Evolutionary conservation across 73 alveolate genomes (phyloP).

Genomic region (Paramecium tetraurelia): DNA sequence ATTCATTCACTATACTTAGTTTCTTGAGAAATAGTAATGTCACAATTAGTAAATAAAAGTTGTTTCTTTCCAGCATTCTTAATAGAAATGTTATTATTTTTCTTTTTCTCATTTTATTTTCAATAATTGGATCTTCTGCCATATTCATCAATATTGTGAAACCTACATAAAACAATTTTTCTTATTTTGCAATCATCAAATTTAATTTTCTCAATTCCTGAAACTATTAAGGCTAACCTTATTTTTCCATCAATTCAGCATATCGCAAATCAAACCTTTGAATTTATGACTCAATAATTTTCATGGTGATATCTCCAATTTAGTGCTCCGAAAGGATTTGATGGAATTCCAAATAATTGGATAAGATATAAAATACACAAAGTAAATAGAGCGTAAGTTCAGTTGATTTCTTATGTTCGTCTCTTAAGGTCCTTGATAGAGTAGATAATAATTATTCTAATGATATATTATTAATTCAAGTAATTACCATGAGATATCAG

Average conservation of each 20-base stretch:
- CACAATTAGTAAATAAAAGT: slow-evolving; percentile 86
- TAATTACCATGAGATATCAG: neutral
- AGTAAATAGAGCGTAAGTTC: slow-evolving; percentile 91
- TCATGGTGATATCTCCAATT: slow-evolving; percentile 93
- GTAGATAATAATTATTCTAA: slow-evolving; percentile 35
- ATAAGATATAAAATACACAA: slow-evolving; percentile 89
- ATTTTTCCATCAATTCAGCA: slow-evolving; percentile 70
- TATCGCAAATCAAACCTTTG: slow-evolving; percentile 82
- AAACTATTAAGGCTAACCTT: slow-evolving; percentile 61
- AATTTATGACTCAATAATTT: slow-evolving; percentile 90
- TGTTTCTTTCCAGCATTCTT: slow-evolving; percentile 88
- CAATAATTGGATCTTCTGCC: slow-evolving; percentile 96
- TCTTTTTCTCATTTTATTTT: slow-evolving; percentile 92
- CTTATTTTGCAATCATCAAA: slow-evolving; percentile 90
- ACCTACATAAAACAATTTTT: slow-evolving; percentile 90
- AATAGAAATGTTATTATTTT: slow-evolving; percentile 80
- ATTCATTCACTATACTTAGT: slow-evolving; percentile 87
- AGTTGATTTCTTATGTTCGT: slow-evolving; percentile 86
- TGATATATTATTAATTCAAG: neutral
- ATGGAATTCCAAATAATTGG: slow-evolving; percentile 92
- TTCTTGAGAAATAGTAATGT: slow-evolving; percentile 91
- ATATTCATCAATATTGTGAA: slow-evolving; percentile 90
- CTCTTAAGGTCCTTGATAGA: slow-evolving; percentile 79
- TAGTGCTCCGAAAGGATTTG: slow-evolving; percentile 78
- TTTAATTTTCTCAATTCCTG: slow-evolving; percentile 74